Evolutionary conservation across 1,284 basidiomycete species (phyloP).

Genomic region (Tilletia indica): DNA sequence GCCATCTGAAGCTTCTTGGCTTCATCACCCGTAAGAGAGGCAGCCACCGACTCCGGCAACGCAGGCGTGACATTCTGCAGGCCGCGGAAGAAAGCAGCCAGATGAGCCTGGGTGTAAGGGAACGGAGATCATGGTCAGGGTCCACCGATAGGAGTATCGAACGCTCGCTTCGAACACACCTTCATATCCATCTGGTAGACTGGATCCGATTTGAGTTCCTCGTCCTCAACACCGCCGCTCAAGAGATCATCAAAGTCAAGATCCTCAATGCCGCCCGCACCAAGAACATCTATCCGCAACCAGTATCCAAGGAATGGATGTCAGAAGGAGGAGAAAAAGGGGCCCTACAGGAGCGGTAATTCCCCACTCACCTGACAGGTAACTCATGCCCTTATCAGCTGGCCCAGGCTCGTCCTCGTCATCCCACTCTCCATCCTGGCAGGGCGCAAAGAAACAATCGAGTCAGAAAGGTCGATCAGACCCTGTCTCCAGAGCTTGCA

Average conservation of each 20-base stretch:
- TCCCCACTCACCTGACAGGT: conserved; percentile 56
- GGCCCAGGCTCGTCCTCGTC: conserved; percentile 58
- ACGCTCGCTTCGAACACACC: conserved; percentile 51
- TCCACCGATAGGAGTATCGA: neutral
- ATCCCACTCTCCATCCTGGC: conserved; percentile 41
- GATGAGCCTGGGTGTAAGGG: neutral
- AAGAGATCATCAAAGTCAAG: conserved; percentile 58
- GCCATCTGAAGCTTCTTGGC: neutral
- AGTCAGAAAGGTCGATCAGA: no score
- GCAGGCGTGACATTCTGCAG: conserved; percentile 15
- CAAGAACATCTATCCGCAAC: conserved; percentile 49
- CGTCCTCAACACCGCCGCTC: conserved; percentile 67
- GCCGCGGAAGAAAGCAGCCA: neutral
- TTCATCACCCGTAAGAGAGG: conserved; percentile 1
- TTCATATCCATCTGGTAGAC: conserved; percentile 84
- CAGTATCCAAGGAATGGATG: conserved; percentile 30
- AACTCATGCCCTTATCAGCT: conserved; percentile 60
- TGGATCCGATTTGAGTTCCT: conserved; percentile 81
- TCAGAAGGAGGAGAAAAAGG: conserved; percentile 21
- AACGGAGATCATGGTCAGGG: neutral
- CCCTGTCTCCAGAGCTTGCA: neutral
- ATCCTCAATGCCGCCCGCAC: conserved; percentile 64
- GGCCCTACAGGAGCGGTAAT: no score
- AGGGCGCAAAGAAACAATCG: neutral
- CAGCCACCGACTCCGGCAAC: neutral